Base-by-base conservation (phyloP, 2,329 filamentous ascomycete species). In the Neocucurbitaria cava region DNA sequence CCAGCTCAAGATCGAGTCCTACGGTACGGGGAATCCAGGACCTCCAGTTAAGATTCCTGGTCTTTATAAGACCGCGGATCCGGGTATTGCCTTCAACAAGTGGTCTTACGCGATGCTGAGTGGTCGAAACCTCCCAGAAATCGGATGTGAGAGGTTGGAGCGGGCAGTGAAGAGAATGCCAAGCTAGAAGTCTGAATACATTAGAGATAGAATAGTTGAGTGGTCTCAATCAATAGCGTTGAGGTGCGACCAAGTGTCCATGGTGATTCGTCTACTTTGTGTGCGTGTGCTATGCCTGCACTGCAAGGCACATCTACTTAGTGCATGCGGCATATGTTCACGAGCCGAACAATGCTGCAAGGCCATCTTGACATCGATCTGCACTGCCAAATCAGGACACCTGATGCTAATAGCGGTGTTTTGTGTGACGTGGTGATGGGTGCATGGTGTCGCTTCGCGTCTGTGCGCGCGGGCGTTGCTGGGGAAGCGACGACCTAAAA, bases 21-120 rank as follows among this genome's bases (percentile, higher is more conserved):
- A 54, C 15, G 68, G 68, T 17, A 74, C 73, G 13, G 79, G 79
- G 23, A 78, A 73, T 1, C 79, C 75, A 3, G 72, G 73, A 4
- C 80, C 81, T 53, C 70, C 20, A 66, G 80, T 81, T 23, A 76
- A 76, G 50, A 79, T 83, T 59, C 82, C 81, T 0, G 81, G 81
- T 13, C 75, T 80, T 1, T 84, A 83, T 70, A 77, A 71, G 24
- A 69, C 77, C 2, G 75, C 60, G 46, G 80, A 83, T 66, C 77
- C 80, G 2, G 81, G 80, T 35, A 81, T 83, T 60, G 72, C 78
- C 30, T 77, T 82, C 61, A 79, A 82, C 65, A 82, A 74, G 59
- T 72, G 67, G 54, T 62, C 59, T 10, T 75, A 75, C 56, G 46
- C 57, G 38, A 65, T 74, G 46, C 13, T 61, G 48, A 52, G 46